Evolutionary conservation across 192 early-diverging fungal species (phyloP).

Genomic region (Entophlyctis helioformis): DNA sequence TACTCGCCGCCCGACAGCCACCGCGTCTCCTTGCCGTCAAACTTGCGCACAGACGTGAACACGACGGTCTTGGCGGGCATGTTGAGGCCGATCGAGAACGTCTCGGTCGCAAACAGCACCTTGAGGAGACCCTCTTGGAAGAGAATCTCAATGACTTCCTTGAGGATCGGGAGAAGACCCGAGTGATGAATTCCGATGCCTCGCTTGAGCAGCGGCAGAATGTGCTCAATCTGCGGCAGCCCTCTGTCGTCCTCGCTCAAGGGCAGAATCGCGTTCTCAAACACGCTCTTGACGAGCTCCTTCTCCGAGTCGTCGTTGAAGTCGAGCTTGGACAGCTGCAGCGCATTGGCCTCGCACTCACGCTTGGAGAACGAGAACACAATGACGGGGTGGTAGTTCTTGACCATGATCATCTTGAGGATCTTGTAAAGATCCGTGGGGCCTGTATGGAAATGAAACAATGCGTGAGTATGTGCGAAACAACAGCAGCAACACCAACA

Average conservation of each 20-base stretch:
- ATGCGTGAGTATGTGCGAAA: too few relatives aligned
- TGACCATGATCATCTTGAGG: constrained; percentile 87
- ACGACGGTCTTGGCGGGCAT: constrained; percentile 99
- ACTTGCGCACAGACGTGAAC: constrained; percentile 86
- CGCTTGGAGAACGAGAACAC: constrained; percentile 91
- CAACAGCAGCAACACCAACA: too few relatives aligned
- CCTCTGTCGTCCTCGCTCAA: constrained; percentile 81
- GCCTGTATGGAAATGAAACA: constrained; percentile 10
- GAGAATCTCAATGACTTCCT: constrained; percentile 94
- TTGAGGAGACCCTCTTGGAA: constrained; percentile 96
- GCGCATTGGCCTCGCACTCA: constrained; percentile 84
- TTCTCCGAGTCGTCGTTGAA: constrained; percentile 80
- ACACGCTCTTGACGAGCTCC: constrained; percentile 71
- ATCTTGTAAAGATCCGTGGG: constrained; percentile 85
- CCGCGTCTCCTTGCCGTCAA: constrained; percentile 77
- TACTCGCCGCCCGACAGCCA: constrained; percentile 86
- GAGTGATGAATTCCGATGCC: constrained; percentile 97
- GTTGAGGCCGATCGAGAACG: constrained; percentile 97
- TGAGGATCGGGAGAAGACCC: constrained; percentile 88
- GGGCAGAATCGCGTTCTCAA: constrained; percentile 72
- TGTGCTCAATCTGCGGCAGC: constrained; percentile 85
- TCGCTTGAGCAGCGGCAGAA: constrained; percentile 78
- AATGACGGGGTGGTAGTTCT: constrained; percentile 97
- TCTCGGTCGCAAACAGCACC: constrained; percentile 98
- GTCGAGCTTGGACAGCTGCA: constrained; percentile 84